These are phyloP conservation scores for Mycena alexandri DNA, from an alignment of 768 basidiomycete genomes.

Conservation along the genomic window DNA sequence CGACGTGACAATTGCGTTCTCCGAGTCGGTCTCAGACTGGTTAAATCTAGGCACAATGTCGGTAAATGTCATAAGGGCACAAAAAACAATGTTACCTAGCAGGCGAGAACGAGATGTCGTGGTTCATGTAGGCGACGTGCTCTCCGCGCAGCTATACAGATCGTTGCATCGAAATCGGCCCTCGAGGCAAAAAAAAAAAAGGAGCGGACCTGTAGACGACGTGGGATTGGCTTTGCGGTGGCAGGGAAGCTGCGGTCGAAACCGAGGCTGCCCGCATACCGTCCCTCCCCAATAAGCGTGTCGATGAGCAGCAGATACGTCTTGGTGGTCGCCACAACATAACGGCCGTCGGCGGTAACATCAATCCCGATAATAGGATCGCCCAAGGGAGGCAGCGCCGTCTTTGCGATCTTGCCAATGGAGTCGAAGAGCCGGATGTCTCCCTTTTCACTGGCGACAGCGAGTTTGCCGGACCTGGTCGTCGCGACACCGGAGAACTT, in stretches of 20 bases:
- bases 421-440: conserved; percentile 95
- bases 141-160: conserved; percentile 76
- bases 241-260: conserved; percentile 98
- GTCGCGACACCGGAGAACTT: conserved; percentile 94
- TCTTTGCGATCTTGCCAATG: conserved; percentile 99
- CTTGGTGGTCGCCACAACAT: conserved; percentile 95
- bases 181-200: background rate
- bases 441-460: conserved; percentile 96
- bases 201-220: conserved; percentile 69
- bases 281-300: conserved; percentile 92
- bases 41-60: conserved; percentile 78
- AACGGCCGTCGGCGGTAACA: conserved; percentile 93
- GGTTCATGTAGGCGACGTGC: conserved; percentile 95
- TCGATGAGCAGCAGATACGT: conserved; percentile 95
- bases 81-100: conserved; percentile 73
- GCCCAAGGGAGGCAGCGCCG: conserved; percentile 93
- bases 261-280: conserved; percentile 84
- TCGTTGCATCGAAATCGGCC: background rate
- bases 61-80: conserved; percentile 18
- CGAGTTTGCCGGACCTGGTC: conserved; percentile 87
- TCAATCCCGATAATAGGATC: conserved; percentile 97
- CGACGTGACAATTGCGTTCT: conserved; percentile 96
- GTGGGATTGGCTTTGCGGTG: conserved; percentile 91
- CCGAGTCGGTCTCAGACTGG: conserved; percentile 86
- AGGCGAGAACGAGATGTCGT: conserved; percentile 88